Percentiles rank a stretch among this genome's conserved stretches.
These are phyloP conservation scores for Debaryomyces castellii DNA, from an alignment of 805 yeast species.

Conservation along the genomic window DNA sequence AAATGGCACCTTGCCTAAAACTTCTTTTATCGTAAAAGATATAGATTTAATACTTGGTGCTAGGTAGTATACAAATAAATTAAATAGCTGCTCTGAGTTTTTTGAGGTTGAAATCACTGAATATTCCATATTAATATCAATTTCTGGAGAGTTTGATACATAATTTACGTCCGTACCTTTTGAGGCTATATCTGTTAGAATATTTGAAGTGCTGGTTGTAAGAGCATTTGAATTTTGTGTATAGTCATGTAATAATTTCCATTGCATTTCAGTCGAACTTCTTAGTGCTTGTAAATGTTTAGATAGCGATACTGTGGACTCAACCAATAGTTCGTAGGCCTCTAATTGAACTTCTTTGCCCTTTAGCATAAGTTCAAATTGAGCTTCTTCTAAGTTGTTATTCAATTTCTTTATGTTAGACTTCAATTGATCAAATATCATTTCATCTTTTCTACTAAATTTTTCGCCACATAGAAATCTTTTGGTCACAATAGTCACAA, in stretches of 20 bases:
- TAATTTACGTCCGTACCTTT: conserved; percentile 18
- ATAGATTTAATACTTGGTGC: conserved; percentile 75
- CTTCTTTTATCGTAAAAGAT: conserved; percentile 60
- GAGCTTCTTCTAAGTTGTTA: conserved; percentile 53
- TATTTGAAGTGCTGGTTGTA: conserved; percentile 14
- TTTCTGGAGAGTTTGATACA: not conserved
- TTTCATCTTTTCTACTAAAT: conserved; percentile 38
- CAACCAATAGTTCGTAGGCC: conserved; percentile 46
- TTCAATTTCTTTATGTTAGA: conserved; percentile 39
- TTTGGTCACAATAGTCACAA: conserved; percentile 45
- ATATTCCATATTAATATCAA: conserved; percentile 15
- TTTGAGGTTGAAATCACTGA: conserved; percentile 21
- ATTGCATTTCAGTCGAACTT: conserved; percentile 68
- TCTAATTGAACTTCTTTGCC: conserved; percentile 59
- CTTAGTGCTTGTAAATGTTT: conserved; percentile 66
- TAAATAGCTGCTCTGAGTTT: conserved; percentile 51
- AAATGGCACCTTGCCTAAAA: conserved; percentile 60
- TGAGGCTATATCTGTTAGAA: conserved; percentile 18
- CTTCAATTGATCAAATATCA: conserved; percentile 38
- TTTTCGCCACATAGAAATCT: conserved; percentile 51
- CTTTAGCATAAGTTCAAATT: conserved; percentile 52
- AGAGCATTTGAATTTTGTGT: conserved; percentile 10
- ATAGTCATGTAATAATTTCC: conserved; percentile 45
- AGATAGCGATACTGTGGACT: conserved; percentile 50
- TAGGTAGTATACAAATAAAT: conserved; percentile 61